phyloP scores from a whole-genome alignment of 23 red algal genomes.

The Gracilaria vermiculophylla region DNA sequence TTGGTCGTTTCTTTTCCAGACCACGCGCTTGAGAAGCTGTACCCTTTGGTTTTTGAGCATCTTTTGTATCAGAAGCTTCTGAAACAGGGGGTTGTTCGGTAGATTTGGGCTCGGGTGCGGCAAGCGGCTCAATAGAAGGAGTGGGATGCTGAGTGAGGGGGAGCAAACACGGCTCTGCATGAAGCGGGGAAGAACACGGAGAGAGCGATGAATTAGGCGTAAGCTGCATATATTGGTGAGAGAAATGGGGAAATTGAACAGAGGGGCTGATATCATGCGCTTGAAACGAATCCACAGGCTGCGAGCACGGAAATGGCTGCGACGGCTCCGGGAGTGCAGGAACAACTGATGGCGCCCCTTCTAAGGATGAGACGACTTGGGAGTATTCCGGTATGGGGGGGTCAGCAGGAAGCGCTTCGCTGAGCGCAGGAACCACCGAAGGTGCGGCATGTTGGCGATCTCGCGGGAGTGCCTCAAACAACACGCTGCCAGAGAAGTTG shows the following conservation, averaged over 20 bases:
- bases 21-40: background rate
- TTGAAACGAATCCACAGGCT: background rate
- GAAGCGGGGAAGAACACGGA: background rate
- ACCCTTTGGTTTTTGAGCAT: background rate
- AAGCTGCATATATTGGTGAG: background rate
- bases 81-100: background rate
- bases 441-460: background rate
- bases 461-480: slow-evolving; percentile 18
- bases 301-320: background rate
- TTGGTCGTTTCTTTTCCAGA: background rate
- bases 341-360: background rate
- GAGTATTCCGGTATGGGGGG: background rate
- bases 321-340: background rate
- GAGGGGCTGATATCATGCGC: background rate
- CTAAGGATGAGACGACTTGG: background rate
- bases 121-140: too few species aligned
- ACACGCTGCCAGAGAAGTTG: slow-evolving; percentile 41
- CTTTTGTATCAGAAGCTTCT: background rate
- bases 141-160: background rate
- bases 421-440: background rate
- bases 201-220: background rate
- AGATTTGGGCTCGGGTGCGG: background rate
- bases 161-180: background rate
- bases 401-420: background rate
- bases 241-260: background rate